These are phyloP conservation scores for Colletotrichum paranaense DNA, from an alignment of 2,329 filamentous ascomycete genomes.

Conservation along the genomic window DNA sequence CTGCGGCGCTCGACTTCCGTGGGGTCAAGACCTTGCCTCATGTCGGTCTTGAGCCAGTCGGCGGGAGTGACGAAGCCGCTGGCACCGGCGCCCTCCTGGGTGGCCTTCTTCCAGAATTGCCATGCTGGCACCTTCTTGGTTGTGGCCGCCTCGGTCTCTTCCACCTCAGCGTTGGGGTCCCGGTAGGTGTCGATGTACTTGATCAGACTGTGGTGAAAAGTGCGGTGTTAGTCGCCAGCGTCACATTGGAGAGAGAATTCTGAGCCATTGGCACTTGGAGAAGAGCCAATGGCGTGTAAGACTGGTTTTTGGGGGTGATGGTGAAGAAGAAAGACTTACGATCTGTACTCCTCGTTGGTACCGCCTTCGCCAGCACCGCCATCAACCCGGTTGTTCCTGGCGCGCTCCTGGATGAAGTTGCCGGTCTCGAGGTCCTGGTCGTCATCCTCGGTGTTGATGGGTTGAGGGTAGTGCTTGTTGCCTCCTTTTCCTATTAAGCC, in stretches of 20 bases:
- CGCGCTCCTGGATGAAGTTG: conserved; percentile 36
- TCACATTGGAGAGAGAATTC: background rate
- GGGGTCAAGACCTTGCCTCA: conserved; percentile 70
- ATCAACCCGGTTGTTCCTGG: conserved; percentile 34
- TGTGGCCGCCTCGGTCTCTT: conserved; percentile 41
- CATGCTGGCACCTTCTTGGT: conserved; percentile 47
- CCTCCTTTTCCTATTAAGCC: conserved; percentile 35
- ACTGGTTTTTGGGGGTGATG: background rate
- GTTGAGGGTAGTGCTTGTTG: conserved; percentile 35
- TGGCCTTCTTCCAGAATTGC: conserved; percentile 47
- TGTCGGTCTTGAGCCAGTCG: conserved; percentile 77
- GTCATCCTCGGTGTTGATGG: conserved; percentile 34
- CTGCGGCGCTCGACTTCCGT: conserved; percentile 72
- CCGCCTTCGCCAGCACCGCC: conserved; percentile 29
- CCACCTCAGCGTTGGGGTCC: conserved; percentile 45
- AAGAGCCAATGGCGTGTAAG: conserved; percentile 21
- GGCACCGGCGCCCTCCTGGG: conserved; percentile 40
- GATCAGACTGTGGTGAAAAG: conserved; percentile 16
- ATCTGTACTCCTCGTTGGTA: conserved; percentile 34
- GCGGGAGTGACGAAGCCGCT: conserved; percentile 63
- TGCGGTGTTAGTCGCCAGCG: background rate
- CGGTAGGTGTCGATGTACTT: conserved; percentile 52
- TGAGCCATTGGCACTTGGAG: background rate
- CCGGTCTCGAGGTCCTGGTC: conserved; percentile 35
- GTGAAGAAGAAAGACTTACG: conserved; percentile 11